Percentiles rank a stretch among this genome's conserved stretches.
Conservation (phyloP, 257 asterid genomes). For the Petrea volubilis region DNA sequence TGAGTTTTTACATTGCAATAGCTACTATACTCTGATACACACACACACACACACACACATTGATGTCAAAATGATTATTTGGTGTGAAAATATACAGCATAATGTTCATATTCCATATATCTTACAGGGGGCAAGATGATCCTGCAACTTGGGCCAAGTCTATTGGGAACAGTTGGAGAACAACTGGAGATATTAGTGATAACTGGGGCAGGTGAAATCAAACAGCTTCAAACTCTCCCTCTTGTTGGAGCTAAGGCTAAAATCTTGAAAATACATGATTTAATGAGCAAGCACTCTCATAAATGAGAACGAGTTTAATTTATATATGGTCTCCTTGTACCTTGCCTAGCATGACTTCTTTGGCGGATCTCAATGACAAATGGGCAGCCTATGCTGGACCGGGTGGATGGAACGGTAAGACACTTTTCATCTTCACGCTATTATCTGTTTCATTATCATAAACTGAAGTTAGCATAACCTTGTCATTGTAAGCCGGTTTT, state of each 20-base stretch:
- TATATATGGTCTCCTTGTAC: too few species aligned
- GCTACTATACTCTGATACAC: too few species aligned
- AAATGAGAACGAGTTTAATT: too few species aligned
- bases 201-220: conserved; percentile 68
- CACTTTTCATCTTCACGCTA: background rate
- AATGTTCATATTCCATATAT: background rate
- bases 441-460: background rate
- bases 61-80: too few species aligned
- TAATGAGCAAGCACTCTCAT: background rate
- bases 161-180: conserved; percentile 92
- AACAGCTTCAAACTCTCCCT: background rate
- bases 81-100: background rate
- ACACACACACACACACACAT: too few species aligned
- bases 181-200: conserved; percentile 85
- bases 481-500: background rate
- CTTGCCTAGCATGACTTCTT: conserved; percentile 70
- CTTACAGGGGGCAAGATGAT: conserved; percentile 78
- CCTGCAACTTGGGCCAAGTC: conserved; percentile 96
- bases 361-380: conserved; percentile 77
- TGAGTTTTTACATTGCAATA: conserved; percentile 31
- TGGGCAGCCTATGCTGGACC: conserved; percentile 93
- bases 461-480: background rate
- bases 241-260: too few species aligned
- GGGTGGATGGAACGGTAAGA: conserved; percentile 94
- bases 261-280: too few species aligned